Percentiles rank a stretch among this genome's conserved stretches.
Conservation (phyloP, 2,329 filamentous ascomycete species). For the Furcasterigmium sp. region DNA sequence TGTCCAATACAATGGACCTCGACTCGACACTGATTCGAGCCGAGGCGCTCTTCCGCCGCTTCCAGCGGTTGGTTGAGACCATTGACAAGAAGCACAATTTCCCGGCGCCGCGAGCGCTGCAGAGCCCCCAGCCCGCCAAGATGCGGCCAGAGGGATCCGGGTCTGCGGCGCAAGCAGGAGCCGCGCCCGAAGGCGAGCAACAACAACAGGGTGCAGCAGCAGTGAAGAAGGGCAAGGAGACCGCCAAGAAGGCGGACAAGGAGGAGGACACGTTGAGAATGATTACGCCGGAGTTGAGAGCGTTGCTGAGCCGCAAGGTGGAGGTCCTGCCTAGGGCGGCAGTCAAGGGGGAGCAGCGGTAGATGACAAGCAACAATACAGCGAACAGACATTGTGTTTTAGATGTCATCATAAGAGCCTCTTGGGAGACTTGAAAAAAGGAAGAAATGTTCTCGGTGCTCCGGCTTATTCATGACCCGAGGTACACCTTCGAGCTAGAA, state of each 20-base stretch:
- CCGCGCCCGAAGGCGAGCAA: constrained; percentile 1
- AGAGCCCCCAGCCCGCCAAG: constrained; percentile 12
- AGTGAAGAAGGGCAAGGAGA: constrained; percentile 20
- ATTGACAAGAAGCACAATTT: constrained; percentile 91
- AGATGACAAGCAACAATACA: too few species aligned
- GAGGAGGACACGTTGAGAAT: constrained; percentile 31
- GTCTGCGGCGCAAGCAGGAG: not conserved
- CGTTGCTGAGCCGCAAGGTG: constrained; percentile 43
- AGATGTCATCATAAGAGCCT: too few species aligned
- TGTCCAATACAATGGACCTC: constrained; percentile 89
- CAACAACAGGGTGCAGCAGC: constrained; percentile 1
- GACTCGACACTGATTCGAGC: constrained; percentile 81
- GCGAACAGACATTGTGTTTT: too few species aligned
- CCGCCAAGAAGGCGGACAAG: constrained; percentile 26
- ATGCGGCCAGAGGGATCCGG: constrained; percentile 6
- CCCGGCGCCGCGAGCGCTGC: constrained; percentile 43
- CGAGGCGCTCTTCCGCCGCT: constrained; percentile 81
- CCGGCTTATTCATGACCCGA: too few species aligned
- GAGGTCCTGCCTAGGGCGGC: constrained; percentile 32
- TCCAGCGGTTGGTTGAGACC: constrained; percentile 82
- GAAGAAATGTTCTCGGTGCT: too few species aligned
- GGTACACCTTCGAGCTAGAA: too few species aligned
- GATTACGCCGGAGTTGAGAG: constrained; percentile 53
- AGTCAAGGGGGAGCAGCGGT: too few species aligned
- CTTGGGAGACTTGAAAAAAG: too few species aligned